Percentiles rank a stretch among this genome's conserved stretches.
Conservation (phyloP, 2,329 filamentous ascomycete species). For the Calonectria pteridis region DNA sequence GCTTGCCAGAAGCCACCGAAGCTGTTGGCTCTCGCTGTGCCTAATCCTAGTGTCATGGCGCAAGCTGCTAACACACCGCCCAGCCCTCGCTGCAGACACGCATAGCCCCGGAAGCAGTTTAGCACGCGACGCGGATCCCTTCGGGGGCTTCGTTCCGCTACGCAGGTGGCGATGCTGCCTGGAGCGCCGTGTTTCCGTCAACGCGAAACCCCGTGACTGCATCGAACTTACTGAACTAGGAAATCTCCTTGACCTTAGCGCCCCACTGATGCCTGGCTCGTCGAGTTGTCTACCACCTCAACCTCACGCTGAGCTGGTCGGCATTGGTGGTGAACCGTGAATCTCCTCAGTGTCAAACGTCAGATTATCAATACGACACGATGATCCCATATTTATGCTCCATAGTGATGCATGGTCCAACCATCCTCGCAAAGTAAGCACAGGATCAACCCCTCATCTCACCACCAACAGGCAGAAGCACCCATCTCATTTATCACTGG, state of each 20-base stretch:
- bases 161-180: conserved; percentile 41
- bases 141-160: not conserved
- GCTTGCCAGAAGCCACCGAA: conserved; percentile 10
- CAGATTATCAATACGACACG: not conserved
- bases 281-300: not conserved
- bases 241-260: not conserved
- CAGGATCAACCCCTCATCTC: not conserved
- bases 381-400: conserved; percentile 1
- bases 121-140: conserved; percentile 16
- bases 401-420: conserved; percentile 24
- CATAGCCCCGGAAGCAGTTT: not conserved
- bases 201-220: conserved; percentile 44
- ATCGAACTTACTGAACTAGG: not conserved
- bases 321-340: conserved; percentile 33
- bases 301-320: conserved; percentile 27
- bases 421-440: conserved; percentile 11
- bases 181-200: conserved; percentile 21
- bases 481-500: not conserved
- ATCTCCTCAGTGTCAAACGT: conserved; percentile 6
- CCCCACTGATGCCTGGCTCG: conserved; percentile 42
- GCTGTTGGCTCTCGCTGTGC: not conserved
- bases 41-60: not conserved
- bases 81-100: not conserved
- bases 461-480: conserved; percentile 29
- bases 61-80: not conserved